Base-by-base conservation (phyloP, 495 filamentous ascomycete genomes). In the Penicillium roqueforti region DNA sequence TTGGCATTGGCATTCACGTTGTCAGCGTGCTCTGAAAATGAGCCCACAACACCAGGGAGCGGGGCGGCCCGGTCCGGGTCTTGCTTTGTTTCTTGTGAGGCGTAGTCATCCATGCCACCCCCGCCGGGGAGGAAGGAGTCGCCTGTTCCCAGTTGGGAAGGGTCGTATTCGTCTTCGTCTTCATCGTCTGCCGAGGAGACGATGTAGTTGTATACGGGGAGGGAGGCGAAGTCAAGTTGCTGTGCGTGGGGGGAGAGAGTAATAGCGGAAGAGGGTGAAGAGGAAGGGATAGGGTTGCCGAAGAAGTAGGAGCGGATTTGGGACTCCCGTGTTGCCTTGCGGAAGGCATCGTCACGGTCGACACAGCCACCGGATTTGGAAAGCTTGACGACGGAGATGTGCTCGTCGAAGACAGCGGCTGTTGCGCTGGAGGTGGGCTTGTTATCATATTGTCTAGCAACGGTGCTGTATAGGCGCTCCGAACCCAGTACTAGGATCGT, bases 251-350 rank as follows among this genome's bases (percentile, higher is more conserved):
- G 93, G 22, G 87, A 95, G 4, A 99, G 75, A 0, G 89, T 89
- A 47, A 83, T 77, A 57, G 84, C 86, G 3, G 70, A 64, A 39
- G 68, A 63, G 9, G 71, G 66, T 0, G 71, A 66, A 4, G 22
- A 44, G 10, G 38, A 63, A 0, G 71, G 63, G 22, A 71, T 71
- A 0, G 78, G 56, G 54, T 86, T 85, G 3, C 93, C 93, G 68
- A 97, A 97, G 76, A 97, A 99, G 69, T 97, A 99, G 52, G 91
- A 83, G 49, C 85, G 85, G 16, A 97, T 91, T 28, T 87, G 82
- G 0, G 84, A 83, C 54, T 92, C 87, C 23, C 84, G 77, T 3
- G 82, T 68, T 26, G 80, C 76, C 53, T 86, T 87, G 75, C 91
- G 80, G 66, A 88, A 97, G 1, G 75, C 67, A 11, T 83, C 80